A percentile compares a stretch with the other conserved stretches of the same genome.
Conservation (phyloP, 129 eudicot genomes). For the Apium graveolens region DNA sequence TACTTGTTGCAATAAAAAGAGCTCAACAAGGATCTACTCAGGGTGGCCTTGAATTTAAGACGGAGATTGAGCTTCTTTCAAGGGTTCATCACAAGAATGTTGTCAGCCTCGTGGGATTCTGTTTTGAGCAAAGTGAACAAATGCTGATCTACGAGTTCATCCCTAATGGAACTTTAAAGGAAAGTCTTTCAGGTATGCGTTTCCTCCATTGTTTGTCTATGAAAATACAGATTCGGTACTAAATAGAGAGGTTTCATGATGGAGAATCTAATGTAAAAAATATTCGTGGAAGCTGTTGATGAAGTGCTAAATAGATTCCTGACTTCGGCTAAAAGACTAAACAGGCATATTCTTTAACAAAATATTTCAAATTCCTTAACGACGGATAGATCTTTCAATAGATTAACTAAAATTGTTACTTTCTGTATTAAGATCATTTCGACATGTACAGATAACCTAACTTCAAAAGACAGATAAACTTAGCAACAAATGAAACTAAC, state of each 20-base stretch:
- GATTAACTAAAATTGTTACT: not conserved
- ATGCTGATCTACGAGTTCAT: conserved; percentile 78
- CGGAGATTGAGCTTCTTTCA: conserved; percentile 97
- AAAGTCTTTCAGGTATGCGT: conserved; percentile 73
- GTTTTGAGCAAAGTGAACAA: conserved; percentile 70
- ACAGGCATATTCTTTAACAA: too few relatives aligned
- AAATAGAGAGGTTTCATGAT: not conserved
- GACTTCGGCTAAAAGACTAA: too few relatives aligned
- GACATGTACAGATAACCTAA: not conserved
- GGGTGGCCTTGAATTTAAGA: conserved; percentile 86
- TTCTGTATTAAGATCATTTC: not conserved
- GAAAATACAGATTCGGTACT: not conserved
- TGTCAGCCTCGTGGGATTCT: conserved; percentile 76
- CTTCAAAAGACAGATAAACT: not conserved
- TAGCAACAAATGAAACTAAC: not conserved
- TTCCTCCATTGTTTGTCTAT: not conserved
- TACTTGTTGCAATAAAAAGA: conserved; percentile 74
- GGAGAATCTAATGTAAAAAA: not conserved
- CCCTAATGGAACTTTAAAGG: conserved; percentile 73
- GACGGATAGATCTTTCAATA: not conserved
- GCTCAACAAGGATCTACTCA: conserved; percentile 75
- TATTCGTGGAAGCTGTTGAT: not conserved
- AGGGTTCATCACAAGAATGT: conserved; percentile 96
- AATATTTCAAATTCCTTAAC: not conserved
- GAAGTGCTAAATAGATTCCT: not conserved